Percentiles rank a stretch among this genome's conserved stretches.
Evolutionary conservation across 441 rosid genomes (phyloP).

Genomic region (Populus hybrid): DNA sequence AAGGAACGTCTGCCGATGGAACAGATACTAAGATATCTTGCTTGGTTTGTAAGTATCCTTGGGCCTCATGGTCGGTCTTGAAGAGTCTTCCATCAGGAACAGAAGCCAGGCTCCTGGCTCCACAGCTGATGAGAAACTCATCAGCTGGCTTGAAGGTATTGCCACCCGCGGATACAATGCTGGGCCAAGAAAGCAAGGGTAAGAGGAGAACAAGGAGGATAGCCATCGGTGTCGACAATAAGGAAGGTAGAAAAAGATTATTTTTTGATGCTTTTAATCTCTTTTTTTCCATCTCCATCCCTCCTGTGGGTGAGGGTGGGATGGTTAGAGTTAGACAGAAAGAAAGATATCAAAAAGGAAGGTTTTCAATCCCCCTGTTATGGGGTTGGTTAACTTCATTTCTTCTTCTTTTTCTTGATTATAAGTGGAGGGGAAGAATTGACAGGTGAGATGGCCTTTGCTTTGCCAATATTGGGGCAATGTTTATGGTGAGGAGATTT

Average conservation of each 20-base stretch:
- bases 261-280: slow-evolving; percentile 1
- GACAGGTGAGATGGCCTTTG: slow-evolving; percentile 24
- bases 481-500: slow-evolving; percentile 25
- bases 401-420: slow-evolving; percentile 7
- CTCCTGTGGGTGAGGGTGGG: slow-evolving; percentile 54
- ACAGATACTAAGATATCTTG: slow-evolving; percentile 49
- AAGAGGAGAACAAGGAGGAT: slow-evolving; percentile 35
- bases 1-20: slow-evolving; percentile 50
- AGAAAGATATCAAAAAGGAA: not conserved
- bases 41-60: slow-evolving; percentile 40
- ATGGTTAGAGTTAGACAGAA: not conserved
- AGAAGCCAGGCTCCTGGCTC: slow-evolving; percentile 39
- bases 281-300: slow-evolving; percentile 73
- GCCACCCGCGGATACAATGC: slow-evolving; percentile 16
- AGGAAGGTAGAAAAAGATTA: slow-evolving; percentile 24
- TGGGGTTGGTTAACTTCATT: slow-evolving; percentile 1
- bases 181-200: slow-evolving; percentile 22
- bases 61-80: slow-evolving; percentile 56
- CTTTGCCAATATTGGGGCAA: slow-evolving; percentile 21
- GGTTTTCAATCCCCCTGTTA: slow-evolving; percentile 15
- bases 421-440: slow-evolving; percentile 21
- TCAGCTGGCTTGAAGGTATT: slow-evolving; percentile 46
- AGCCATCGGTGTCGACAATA: slow-evolving; percentile 33
- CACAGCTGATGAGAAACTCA: slow-evolving; percentile 62
- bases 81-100: slow-evolving; percentile 62